A percentile compares a stretch with the other conserved stretches of the same genome.
These are phyloP conservation scores for Ogataea nitratoaversa DNA, from an alignment of 805 yeast species.

Conservation along the genomic window DNA sequence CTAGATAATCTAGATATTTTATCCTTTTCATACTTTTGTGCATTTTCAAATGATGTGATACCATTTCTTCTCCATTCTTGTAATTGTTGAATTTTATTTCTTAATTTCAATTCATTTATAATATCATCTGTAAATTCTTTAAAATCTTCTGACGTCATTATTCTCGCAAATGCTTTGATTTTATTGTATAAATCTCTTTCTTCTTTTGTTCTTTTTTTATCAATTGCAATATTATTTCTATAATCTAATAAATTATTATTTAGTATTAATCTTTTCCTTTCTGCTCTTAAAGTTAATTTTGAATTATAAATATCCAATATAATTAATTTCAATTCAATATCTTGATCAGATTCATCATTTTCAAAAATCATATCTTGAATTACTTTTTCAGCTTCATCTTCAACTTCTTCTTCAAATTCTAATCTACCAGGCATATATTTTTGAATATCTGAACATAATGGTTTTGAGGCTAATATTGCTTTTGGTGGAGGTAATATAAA, in stretches of 20 bases:
- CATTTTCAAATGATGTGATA: slow-evolving; percentile 76
- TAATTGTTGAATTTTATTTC: slow-evolving; percentile 79
- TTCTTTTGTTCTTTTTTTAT: slow-evolving; percentile 83
- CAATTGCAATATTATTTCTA: slow-evolving; percentile 72
- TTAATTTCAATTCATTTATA: slow-evolving; percentile 69
- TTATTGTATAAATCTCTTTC: slow-evolving; percentile 77
- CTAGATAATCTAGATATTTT: slow-evolving; percentile 56
- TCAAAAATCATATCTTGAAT: slow-evolving; percentile 96
- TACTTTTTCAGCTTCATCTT: slow-evolving; percentile 91
- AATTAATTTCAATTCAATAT: slow-evolving; percentile 84
- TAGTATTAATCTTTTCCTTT: slow-evolving; percentile 78
- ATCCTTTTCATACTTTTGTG: slow-evolving; percentile 84
- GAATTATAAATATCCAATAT: slow-evolving; percentile 87
- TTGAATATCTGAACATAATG: slow-evolving; percentile 94
- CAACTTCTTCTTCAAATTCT: slow-evolving; percentile 94
- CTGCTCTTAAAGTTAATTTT: slow-evolving; percentile 86
- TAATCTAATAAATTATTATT: slow-evolving; percentile 80
- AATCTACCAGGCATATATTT: slow-evolving; percentile 98
- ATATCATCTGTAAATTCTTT: slow-evolving; percentile 69
- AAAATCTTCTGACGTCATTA: slow-evolving; percentile 80
- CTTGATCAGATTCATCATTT: slow-evolving; percentile 84
- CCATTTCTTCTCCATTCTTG: slow-evolving; percentile 95
- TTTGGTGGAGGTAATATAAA: slow-evolving; percentile 80
- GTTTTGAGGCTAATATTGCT: slow-evolving; percentile 88
- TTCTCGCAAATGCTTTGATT: slow-evolving; percentile 74